Evolutionary conservation across 1,139 yeast genomes (phyloP), one percentile per base, ranked within the genome.

Genomic region (Debaryomyces psychrophilus): DNA sequence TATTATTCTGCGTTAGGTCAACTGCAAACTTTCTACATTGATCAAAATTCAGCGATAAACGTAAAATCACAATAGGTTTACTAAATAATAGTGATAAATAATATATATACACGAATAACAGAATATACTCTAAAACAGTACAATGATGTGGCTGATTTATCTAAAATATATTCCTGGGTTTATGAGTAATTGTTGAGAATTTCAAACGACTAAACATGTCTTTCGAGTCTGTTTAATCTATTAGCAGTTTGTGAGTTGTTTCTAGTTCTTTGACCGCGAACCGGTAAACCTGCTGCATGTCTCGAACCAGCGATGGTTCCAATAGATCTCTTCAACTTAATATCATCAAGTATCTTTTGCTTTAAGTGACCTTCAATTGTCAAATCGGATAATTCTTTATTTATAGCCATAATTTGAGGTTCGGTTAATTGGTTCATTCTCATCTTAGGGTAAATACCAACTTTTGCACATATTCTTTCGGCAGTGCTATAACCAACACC

Each of bases 401-500:
- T 87, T 38, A 93, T 76, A 36, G 88, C 82, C 79, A 93, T 79
- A 43, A 90, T 79, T 59, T 90, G 96, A 39, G 92, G 89, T 67
- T 93, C 99, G 26, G 87, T 76, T 40, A 93, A 79, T 67, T 93
- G 96, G 64, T 89, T 93, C 89, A 93, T 87, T 68, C 96, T 82
- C 95, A 92, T 90, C 64, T 81, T 77, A 34, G 98, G 98, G 62
- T 92, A 93, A 47, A 93, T 79, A 8, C 97, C 97, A 22, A 93
- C 82, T 62, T 83, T 88, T 38, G 98, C 85, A 66, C 97, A 90
- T 45, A 95, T 74, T 59, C 76, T 74, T 52, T 81, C 82, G 2
- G 97, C 93, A n/a, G 88, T 82, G 45, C 73, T 68, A 48, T 73
- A 71, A 4, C 98, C 97, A 36, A 93, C 76, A 35, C 98, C 99